Conservation (phyloP, 345 rosid genomes). For the Citrus sinensis region DNA sequence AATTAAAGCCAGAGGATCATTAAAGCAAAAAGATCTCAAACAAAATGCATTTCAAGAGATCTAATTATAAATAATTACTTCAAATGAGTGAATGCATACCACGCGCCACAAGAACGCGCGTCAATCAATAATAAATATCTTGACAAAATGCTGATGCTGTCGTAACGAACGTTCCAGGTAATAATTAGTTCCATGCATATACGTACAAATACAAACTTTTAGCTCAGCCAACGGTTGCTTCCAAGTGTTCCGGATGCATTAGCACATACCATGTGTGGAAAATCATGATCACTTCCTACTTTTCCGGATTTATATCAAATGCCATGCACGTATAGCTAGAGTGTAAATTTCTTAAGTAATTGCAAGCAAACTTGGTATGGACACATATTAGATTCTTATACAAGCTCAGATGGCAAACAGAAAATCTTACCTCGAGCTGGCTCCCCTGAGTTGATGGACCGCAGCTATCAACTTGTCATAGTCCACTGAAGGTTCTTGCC, state of each 20-base stretch:
- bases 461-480: neutral
- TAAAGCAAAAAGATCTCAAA: neutral
- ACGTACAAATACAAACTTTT: neutral
- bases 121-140: neutral
- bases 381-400: neutral
- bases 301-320: neutral
- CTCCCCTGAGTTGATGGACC: conserved; percentile 20
- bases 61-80: neutral
- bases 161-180: neutral
- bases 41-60: neutral
- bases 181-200: neutral
- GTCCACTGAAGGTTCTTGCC: conserved; percentile 19
- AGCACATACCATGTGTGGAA: neutral
- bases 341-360: neutral
- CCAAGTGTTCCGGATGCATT: neutral
- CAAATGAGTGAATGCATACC: neutral
- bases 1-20: neutral
- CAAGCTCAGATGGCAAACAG: neutral
- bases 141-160: neutral
- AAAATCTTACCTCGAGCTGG: conserved; percentile 9
- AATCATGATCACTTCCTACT: neutral
- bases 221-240: neutral
- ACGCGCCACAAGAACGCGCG: neutral
- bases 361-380: neutral
- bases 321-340: neutral